These are phyloP conservation scores for Carex littledalei DNA, from an alignment of 176 grass and related monocot species.

Conservation along the genomic window DNA sequence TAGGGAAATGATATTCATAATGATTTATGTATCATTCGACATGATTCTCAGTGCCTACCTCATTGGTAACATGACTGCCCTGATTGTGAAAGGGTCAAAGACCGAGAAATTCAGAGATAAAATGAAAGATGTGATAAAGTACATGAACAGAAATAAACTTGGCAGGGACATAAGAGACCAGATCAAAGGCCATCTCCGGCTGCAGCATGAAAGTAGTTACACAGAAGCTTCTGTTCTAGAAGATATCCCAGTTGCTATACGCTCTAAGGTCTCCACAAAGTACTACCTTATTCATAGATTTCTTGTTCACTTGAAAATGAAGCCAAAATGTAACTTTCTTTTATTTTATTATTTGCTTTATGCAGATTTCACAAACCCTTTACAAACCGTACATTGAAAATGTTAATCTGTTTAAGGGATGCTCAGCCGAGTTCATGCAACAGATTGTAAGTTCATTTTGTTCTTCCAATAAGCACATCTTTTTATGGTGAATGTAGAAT, in stretches of 20 bases:
- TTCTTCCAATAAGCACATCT: neutral
- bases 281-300: neutral
- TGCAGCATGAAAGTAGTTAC: constrained; percentile 95
- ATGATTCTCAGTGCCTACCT: constrained; percentile 99
- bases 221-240: constrained; percentile 83
- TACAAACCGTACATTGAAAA: constrained; percentile 77
- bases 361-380: constrained; percentile 88
- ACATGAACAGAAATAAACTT: constrained; percentile 94
- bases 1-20: constrained; percentile 98
- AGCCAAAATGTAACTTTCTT: constrained; percentile 2
- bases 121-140: constrained; percentile 95
- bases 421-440: constrained; percentile 92
- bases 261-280: constrained; percentile 56
- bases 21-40: constrained; percentile 99
- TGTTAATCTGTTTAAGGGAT: constrained; percentile 70
- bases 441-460: constrained; percentile 66
- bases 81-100: constrained; percentile 99
- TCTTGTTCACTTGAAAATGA: neutral
- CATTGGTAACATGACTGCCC: constrained; percentile 94
- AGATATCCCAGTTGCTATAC: constrained; percentile 88
- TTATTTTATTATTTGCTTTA: constrained; percentile 7
- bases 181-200: constrained; percentile 81
- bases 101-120: constrained; percentile 91
- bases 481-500: neutral
- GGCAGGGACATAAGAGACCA: constrained; percentile 76